phyloP scores from a whole-genome alignment of 2,329 filamentous ascomycete species.

The Davidsoniella eucalypti region DNA sequence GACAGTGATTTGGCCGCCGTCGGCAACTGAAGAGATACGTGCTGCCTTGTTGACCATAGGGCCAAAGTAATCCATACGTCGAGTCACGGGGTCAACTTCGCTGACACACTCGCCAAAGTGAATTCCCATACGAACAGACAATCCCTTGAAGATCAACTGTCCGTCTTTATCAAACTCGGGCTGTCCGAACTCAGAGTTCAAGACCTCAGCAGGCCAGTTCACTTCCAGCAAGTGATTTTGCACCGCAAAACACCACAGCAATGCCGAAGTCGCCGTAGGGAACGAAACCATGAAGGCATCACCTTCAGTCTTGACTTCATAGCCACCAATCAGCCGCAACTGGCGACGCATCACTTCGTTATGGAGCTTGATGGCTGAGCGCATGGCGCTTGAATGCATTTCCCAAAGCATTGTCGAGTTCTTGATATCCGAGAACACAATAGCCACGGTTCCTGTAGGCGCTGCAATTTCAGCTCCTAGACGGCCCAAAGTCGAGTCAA shows the following conservation, averaged over 20 bases:
- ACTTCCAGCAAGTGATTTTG: slow-evolving; percentile 78
- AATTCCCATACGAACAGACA: slow-evolving; percentile 94
- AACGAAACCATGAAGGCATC: slow-evolving; percentile 99
- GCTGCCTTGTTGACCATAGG: slow-evolving; percentile 98
- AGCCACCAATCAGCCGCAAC: slow-evolving; percentile 82
- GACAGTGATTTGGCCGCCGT: slow-evolving; percentile 92
- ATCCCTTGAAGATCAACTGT: slow-evolving; percentile 77
- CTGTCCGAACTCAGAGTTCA: slow-evolving; percentile 73
- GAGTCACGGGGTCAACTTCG: slow-evolving; percentile 87
- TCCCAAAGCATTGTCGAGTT: slow-evolving; percentile 95
- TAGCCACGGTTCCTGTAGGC: slow-evolving; percentile 75
- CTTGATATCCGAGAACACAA: slow-evolving; percentile 98
- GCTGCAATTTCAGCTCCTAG: slow-evolving; percentile 84
- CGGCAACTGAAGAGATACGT: slow-evolving; percentile 83
- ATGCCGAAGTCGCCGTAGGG: slow-evolving; percentile 80
- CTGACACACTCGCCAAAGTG: slow-evolving; percentile 92
- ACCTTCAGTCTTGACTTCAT: slow-evolving; percentile 98
- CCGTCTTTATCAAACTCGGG: slow-evolving; percentile 70
- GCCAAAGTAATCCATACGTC: slow-evolving; percentile 98
- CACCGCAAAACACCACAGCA: slow-evolving; percentile 93
- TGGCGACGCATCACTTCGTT: slow-evolving; percentile 94
- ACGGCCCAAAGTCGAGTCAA: slow-evolving; percentile 73
- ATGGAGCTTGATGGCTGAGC: slow-evolving; percentile 90
- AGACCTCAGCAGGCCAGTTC: slow-evolving; percentile 82
- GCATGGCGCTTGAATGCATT: slow-evolving; percentile 85